phyloP scores from a whole-genome alignment of 495 filamentous ascomycete genomes.

The Penicillium egyptiacum region DNA sequence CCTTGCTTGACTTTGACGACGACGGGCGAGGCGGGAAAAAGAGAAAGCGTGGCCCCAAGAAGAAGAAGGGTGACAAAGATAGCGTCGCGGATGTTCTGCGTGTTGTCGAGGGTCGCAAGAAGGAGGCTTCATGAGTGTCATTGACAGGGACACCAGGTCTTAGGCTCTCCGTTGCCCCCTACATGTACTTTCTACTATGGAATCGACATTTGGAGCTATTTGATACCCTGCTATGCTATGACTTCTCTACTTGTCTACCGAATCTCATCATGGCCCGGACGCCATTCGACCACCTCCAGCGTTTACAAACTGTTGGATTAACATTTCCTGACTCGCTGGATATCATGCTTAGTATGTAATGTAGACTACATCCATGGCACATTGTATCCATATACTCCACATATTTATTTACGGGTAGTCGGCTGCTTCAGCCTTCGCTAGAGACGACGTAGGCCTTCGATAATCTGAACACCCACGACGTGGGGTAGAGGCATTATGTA shows the following conservation, averaged over 20 bases:
- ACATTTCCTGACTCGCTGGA: not conserved
- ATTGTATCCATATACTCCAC: not conserved
- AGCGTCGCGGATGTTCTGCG: constrained; percentile 77
- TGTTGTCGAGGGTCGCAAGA: constrained; percentile 71
- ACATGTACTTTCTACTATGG: not conserved
- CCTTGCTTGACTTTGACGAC: constrained; percentile 63
- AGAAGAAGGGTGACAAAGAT: constrained; percentile 82
- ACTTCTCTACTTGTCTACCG: not conserved
- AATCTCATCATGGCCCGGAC: not conserved
- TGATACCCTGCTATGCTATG: constrained; percentile 1
- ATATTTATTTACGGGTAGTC: not conserved
- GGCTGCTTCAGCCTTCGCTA: not conserved
- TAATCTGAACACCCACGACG: not conserved
- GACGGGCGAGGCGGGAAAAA: constrained; percentile 56
- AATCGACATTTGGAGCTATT: not conserved
- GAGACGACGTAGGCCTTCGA: not conserved
- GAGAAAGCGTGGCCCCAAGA: constrained; percentile 80
- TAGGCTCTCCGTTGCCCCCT: not conserved
- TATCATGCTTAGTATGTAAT: not conserved
- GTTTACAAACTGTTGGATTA: not conserved
- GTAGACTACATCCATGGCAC: not conserved
- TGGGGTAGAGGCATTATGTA: not conserved
- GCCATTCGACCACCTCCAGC: not conserved
- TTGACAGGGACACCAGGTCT: not conserved
- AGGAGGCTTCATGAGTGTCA: constrained; percentile 16